phyloP scores from a whole-genome alignment of 78 protist species.

The Acrasis kona region DNA sequence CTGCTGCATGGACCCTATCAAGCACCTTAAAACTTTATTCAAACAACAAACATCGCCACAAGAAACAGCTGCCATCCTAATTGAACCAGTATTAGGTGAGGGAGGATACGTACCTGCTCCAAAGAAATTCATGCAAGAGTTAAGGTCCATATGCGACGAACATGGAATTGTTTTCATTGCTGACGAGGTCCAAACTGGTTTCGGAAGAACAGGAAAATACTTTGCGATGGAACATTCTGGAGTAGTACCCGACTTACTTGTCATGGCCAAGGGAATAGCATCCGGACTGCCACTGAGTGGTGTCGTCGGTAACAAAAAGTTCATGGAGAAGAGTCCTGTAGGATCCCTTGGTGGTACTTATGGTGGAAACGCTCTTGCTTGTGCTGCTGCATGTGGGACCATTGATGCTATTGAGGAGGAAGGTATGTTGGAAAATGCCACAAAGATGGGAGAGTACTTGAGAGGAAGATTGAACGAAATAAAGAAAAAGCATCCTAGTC shows the following conservation, averaged over 20 bases:
- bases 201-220: constrained; percentile 59
- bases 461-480: not conserved
- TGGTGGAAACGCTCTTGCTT: constrained; percentile 49
- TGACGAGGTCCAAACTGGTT: constrained; percentile 63
- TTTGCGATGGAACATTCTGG: constrained; percentile 45
- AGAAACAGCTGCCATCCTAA: constrained; percentile 31
- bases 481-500: not conserved
- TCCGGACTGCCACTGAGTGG: constrained; percentile 49
- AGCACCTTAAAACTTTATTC: constrained; percentile 3
- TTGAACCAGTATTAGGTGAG: constrained; percentile 69
- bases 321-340: not conserved
- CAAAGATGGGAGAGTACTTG: constrained; percentile 26
- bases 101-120: constrained; percentile 54
- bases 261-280: constrained; percentile 50
- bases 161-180: constrained; percentile 29
- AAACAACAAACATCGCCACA: constrained; percentile 7
- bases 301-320: constrained; percentile 9
- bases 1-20: not conserved
- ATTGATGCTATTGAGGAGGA: constrained; percentile 44
- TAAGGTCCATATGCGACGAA: constrained; percentile 21
- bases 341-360: constrained; percentile 62
- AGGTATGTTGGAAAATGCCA: constrained; percentile 30
- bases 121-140: not conserved
- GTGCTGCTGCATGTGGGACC: constrained; percentile 53
- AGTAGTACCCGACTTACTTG: constrained; percentile 25